These are phyloP conservation scores for Candolleomyces efflorescens DNA, from an alignment of 768 basidiomycete species.

Conservation along the genomic window DNA sequence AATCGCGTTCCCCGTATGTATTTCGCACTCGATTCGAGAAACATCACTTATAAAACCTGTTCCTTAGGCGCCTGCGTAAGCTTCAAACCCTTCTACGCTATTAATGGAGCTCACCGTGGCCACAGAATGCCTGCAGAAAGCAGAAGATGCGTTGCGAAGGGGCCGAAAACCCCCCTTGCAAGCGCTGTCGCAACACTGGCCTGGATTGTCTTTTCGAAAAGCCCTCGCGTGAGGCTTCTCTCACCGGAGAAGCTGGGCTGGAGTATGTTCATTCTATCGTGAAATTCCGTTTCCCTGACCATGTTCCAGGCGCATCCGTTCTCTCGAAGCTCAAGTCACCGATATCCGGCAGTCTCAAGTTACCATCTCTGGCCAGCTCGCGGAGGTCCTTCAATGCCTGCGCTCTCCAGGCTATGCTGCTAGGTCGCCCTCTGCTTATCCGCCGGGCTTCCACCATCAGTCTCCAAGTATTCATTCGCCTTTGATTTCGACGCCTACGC, in stretches of 20 bases:
- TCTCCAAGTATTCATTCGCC: slow-evolving; percentile 68
- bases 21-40: slow-evolving; percentile 14
- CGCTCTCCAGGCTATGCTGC: slow-evolving; percentile 49
- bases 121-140: slow-evolving; percentile 88
- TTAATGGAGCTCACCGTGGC: slow-evolving; percentile 4
- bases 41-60: slow-evolving; percentile 12
- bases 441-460: slow-evolving; percentile 50
- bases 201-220: slow-evolving; percentile 95
- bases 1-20: slow-evolving; percentile 84
- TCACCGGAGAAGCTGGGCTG: slow-evolving; percentile 84
- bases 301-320: slow-evolving; percentile 74
- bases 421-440: slow-evolving; percentile 64
- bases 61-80: slow-evolving; percentile 75
- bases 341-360: slow-evolving; percentile 73
- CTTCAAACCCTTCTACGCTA: slow-evolving; percentile 9
- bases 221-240: slow-evolving; percentile 79
- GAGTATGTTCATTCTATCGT: slow-evolving; percentile 53
- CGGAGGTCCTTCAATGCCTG: slow-evolving; percentile 76
- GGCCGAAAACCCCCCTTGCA: slow-evolving; percentile 95
- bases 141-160: slow-evolving; percentile 99
- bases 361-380: slow-evolving; percentile 73
- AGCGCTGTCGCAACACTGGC: slow-evolving; percentile 84
- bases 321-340: slow-evolving; percentile 80
- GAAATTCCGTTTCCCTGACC: slow-evolving; percentile 14
- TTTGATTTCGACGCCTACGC: slow-evolving; percentile 46